Evolutionary conservation across 495 filamentous ascomycete species (phyloP).

Genomic region (Penicillium psychrofluorescens): DNA sequence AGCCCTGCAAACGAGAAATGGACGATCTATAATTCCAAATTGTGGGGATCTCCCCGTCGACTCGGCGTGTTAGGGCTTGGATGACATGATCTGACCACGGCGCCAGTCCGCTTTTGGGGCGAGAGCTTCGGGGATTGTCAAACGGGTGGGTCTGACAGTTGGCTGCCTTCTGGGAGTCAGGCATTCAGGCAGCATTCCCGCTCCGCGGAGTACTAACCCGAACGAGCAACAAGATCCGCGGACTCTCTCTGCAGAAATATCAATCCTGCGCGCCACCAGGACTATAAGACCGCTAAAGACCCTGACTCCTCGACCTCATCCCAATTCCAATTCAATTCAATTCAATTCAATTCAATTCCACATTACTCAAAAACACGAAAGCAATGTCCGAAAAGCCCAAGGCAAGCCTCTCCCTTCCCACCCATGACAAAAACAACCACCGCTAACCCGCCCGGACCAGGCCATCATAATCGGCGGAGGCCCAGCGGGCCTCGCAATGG

Average conservation of each 20-base stretch:
- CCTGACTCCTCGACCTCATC: neutral
- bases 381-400: constrained; percentile 7
- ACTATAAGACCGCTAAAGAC: too few relatives aligned
- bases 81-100: too few relatives aligned
- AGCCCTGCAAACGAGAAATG: neutral
- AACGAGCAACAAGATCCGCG: neutral
- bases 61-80: too few relatives aligned
- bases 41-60: too few relatives aligned
- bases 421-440: neutral
- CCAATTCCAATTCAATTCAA: neutral
- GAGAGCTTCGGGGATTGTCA: too few relatives aligned
- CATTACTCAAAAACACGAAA: neutral
- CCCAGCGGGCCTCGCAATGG: constrained; percentile 22
- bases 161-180: too few relatives aligned
- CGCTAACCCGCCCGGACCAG: neutral
- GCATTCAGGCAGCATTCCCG: too few relatives aligned
- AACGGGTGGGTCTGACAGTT: too few relatives aligned
- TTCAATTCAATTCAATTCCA: neutral
- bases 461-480: constrained; percentile 53
- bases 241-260: neutral
- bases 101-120: too few relatives aligned
- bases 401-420: constrained; percentile 1
- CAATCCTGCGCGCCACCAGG: too few relatives aligned
- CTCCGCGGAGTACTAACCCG: neutral
- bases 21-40: constrained; percentile 3